Evolutionary conservation across 2,329 filamentous ascomycete species (phyloP).

Genomic region (Ustilaginoidea virens): DNA sequence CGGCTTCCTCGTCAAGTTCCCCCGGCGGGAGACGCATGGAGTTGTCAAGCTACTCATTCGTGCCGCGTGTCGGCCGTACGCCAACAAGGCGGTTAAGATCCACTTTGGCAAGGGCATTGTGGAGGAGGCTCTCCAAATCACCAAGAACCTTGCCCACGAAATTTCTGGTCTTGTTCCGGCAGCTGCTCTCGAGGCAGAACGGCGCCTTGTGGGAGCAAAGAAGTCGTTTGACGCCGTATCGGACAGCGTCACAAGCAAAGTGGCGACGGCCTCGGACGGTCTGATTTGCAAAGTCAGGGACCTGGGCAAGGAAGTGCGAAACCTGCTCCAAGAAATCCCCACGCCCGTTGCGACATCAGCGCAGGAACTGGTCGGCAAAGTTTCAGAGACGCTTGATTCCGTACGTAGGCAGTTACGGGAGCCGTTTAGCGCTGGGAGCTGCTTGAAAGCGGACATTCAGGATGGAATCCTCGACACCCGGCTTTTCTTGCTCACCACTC

Average conservation of each 20-base stretch:
- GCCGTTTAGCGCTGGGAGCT: background rate
- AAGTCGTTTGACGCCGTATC: slow-evolving; percentile 17
- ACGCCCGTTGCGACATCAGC: slow-evolving; percentile 7
- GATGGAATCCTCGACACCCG: slow-evolving; percentile 9
- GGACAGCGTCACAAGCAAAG: slow-evolving; percentile 10
- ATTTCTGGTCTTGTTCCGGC: slow-evolving; percentile 24
- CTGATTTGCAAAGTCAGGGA: slow-evolving; percentile 10
- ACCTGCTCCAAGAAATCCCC: slow-evolving; percentile 10
- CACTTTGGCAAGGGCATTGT: slow-evolving; percentile 39
- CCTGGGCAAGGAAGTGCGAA: slow-evolving; percentile 10
- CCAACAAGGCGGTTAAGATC: slow-evolving; percentile 45
- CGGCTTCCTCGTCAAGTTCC: slow-evolving; percentile 36
- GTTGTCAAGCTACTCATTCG: slow-evolving; percentile 41
- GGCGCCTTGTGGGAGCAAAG: slow-evolving; percentile 19
- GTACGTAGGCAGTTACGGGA: slow-evolving; percentile 20
- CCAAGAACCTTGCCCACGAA: slow-evolving; percentile 26
- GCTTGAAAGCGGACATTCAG: slow-evolving; percentile 1
- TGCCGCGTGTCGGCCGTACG: slow-evolving; percentile 41
- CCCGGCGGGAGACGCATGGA: slow-evolving; percentile 39
- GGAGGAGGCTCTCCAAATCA: slow-evolving; percentile 27
- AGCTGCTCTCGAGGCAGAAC: slow-evolving; percentile 22
- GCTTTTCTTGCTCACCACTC: slow-evolving; percentile 33
- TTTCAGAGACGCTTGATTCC: slow-evolving; percentile 10
- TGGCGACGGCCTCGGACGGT: slow-evolving; percentile 14
- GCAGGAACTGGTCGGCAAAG: slow-evolving; percentile 8